These are phyloP conservation scores for Daedalea quercina DNA, from an alignment of 768 basidiomycete species.

Conservation along the genomic window DNA sequence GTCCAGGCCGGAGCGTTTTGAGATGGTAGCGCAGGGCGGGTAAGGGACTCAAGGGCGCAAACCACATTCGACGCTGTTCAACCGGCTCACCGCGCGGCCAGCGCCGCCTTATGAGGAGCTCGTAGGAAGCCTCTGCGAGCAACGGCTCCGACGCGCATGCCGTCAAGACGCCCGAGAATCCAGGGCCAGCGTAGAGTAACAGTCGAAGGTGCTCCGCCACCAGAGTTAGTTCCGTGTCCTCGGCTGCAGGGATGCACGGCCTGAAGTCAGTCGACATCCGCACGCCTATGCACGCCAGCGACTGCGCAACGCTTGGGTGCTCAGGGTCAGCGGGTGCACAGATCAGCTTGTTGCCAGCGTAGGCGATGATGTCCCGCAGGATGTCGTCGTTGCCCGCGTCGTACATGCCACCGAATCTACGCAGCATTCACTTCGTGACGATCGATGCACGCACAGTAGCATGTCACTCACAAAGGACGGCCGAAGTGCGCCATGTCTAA, in stretches of 20 bases:
- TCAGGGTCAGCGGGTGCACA: background rate
- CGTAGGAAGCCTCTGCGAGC: slow-evolving; percentile 22
- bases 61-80: background rate
- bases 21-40: background rate
- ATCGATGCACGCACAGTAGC: background rate
- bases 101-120: slow-evolving; percentile 5
- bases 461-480: slow-evolving; percentile 19
- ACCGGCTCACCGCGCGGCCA: background rate
- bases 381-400: slow-evolving; percentile 3
- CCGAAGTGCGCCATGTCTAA: slow-evolving; percentile 15
- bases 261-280: slow-evolving; percentile 25
- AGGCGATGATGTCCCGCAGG: slow-evolving; percentile 4
- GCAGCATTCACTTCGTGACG: too few species aligned
- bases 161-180: slow-evolving; percentile 18
- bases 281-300: slow-evolving; percentile 9
- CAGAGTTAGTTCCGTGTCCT: slow-evolving; percentile 17
- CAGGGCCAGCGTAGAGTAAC: slow-evolving; percentile 11
- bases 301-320: background rate
- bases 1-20: slow-evolving; percentile 9
- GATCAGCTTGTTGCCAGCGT: slow-evolving; percentile 7
- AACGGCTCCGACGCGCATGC: slow-evolving; percentile 22
- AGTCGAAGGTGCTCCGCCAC: slow-evolving; percentile 28
- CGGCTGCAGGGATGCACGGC: background rate
- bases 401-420: slow-evolving; percentile 13
- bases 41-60: too few species aligned